phyloP scores from a whole-genome alignment of 139 green algal genomes.

The Edaphochlamys debaryana region DNA sequence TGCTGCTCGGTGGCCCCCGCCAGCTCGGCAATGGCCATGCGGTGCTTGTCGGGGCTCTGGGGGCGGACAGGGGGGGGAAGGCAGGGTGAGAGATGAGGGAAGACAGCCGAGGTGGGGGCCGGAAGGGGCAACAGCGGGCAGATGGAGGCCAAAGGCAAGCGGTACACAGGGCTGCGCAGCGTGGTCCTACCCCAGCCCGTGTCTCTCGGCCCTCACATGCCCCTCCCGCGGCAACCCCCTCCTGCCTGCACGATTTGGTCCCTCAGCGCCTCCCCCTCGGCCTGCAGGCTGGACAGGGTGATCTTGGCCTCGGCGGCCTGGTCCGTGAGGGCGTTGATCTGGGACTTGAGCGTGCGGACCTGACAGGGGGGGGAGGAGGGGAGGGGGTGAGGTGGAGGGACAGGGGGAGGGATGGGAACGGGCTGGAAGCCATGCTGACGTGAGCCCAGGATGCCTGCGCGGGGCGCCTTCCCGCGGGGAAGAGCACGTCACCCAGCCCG shows the following conservation, averaged over 20 bases:
- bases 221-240: no score
- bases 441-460: not conserved
- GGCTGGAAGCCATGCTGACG: not conserved
- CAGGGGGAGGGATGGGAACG: not conserved
- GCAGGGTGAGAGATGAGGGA: slow-evolving; percentile 50
- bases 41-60: slow-evolving; percentile 42
- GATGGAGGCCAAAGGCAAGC: no score
- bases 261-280: slow-evolving; percentile 71
- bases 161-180: no score
- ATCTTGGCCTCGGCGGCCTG: slow-evolving; percentile 70
- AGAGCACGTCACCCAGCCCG: no score
- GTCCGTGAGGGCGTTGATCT: slow-evolving; percentile 66
- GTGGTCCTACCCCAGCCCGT: no score
- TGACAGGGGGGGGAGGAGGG: not conserved
- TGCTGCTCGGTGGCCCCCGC: slow-evolving; percentile 22
- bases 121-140: not conserved
- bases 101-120: not conserved
- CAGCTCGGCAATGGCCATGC: slow-evolving; percentile 48
- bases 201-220: no score
- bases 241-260: slow-evolving; percentile 88
- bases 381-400: not conserved
- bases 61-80: slow-evolving; percentile 28
- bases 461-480: no score
- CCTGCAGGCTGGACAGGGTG: slow-evolving; percentile 61
- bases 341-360: slow-evolving; percentile 67